Percentiles rank a stretch among this genome's conserved stretches.
phyloP scores from a whole-genome alignment of 805 yeast species.

The Lipomyces yamanashiensis region DNA sequence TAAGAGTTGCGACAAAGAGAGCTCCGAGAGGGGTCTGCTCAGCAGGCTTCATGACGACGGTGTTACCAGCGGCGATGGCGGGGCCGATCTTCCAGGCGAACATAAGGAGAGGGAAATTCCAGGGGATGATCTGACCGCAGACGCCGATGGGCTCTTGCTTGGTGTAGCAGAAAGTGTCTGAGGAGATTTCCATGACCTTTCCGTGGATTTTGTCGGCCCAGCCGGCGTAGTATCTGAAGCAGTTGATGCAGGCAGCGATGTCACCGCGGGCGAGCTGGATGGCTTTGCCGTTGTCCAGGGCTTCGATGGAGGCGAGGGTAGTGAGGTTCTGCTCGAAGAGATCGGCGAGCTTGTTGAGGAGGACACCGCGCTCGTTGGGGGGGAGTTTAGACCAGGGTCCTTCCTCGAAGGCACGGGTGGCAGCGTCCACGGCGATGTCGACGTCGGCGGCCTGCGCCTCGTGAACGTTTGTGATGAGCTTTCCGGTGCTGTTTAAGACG shows the following conservation, averaged over 20 bases:
- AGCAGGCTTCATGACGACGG: slow-evolving; percentile 85
- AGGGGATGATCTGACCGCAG: slow-evolving; percentile 93
- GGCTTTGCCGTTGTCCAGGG: slow-evolving; percentile 90
- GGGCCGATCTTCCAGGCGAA: slow-evolving; percentile 95
- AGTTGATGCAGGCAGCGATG: slow-evolving; percentile 67
- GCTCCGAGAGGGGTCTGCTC: slow-evolving; percentile 92
- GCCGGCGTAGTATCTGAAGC: slow-evolving; percentile 85
- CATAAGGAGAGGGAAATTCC: slow-evolving; percentile 96
- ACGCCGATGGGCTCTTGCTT: slow-evolving; percentile 92
- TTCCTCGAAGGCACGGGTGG: slow-evolving; percentile 69
- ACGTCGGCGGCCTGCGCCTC: slow-evolving; percentile 81
- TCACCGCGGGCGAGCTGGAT: slow-evolving; percentile 65
- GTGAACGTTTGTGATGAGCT: slow-evolving; percentile 66
- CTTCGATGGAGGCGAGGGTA: slow-evolving; percentile 75
- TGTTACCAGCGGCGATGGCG: slow-evolving; percentile 88
- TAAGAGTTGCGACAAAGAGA: slow-evolving; percentile 68
- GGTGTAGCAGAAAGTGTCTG: slow-evolving; percentile 73
- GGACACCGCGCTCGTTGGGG: slow-evolving; percentile 68
- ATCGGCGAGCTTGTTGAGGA: slow-evolving; percentile 74
- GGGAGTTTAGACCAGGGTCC: slow-evolving; percentile 70
- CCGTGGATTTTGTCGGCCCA: slow-evolving; percentile 89
- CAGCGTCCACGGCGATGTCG: slow-evolving; percentile 84
- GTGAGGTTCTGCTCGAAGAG: slow-evolving; percentile 74
- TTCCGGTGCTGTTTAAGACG: slow-evolving; percentile 49
- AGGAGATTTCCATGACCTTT: slow-evolving; percentile 73